A percentile compares a stretch with the other conserved stretches of the same genome.
Evolutionary conservation across 306 rosid genomes (phyloP).

Genomic region (Prosopis cineraria): DNA sequence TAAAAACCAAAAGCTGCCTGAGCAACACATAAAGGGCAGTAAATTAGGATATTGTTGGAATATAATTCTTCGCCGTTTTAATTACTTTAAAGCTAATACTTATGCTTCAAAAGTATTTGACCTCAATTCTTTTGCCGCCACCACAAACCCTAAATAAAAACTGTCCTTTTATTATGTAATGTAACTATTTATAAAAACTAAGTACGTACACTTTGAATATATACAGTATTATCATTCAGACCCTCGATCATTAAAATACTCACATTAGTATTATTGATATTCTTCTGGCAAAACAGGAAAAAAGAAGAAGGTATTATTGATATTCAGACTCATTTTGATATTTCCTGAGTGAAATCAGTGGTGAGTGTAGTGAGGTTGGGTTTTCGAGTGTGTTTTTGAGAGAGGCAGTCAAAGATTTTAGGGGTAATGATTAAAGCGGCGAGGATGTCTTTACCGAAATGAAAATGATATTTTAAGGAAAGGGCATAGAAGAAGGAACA

Average conservation of each 20-base stretch:
- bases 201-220: background rate
- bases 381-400: background rate
- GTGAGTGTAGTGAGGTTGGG: background rate
- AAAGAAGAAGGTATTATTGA: too few species aligned
- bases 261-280: too few species aligned
- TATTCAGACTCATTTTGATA: too few species aligned
- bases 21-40: background rate
- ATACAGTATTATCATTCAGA: background rate
- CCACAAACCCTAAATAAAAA: conserved; percentile 15
- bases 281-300: too few species aligned
- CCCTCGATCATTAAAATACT: background rate
- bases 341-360: too few species aligned
- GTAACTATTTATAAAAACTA: too few species aligned
- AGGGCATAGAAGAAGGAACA: conserved; percentile 55
- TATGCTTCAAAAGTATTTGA: conserved; percentile 41
- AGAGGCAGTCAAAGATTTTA: conserved; percentile 81
- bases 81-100: conserved; percentile 35
- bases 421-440: conserved; percentile 75
- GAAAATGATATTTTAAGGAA: conserved; percentile 95
- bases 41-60: background rate
- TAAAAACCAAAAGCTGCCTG: conserved; percentile 48
- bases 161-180: background rate
- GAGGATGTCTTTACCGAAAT: conserved; percentile 63
- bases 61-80: conserved; percentile 4
- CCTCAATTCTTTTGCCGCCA: conserved; percentile 31